These are phyloP conservation scores for Cucurbita moschata DNA, from an alignment of 306 rosid genomes.

Conservation along the genomic window DNA sequence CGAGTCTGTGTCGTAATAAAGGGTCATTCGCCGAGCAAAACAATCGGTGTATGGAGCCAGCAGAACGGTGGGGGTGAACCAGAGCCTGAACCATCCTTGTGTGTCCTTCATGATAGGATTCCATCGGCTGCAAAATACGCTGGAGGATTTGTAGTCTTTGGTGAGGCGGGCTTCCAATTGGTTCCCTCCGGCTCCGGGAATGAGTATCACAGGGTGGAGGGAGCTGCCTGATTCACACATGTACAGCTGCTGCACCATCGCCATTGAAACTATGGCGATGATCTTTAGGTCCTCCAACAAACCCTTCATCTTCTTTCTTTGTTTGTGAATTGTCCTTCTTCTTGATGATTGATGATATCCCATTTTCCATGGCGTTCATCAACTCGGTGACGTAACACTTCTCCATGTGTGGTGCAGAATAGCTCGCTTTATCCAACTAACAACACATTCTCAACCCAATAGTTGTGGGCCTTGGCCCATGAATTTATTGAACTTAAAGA, in stretches of 20 bases:
- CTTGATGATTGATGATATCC: no score
- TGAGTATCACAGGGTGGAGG: constrained; percentile 53
- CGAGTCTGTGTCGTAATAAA: constrained; percentile 24
- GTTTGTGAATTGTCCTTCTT: not conserved
- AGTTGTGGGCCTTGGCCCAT: not conserved
- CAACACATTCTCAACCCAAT: not conserved
- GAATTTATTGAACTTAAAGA: no score
- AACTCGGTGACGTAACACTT: not conserved
- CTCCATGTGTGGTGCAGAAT: not conserved
- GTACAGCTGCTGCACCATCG: constrained; percentile 24
- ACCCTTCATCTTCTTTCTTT: not conserved
- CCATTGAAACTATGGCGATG: constrained; percentile 11
- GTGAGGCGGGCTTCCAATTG: constrained; percentile 66
- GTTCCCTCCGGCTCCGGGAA: constrained; percentile 87
- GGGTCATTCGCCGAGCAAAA: constrained; percentile 79
- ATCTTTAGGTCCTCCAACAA: not conserved
- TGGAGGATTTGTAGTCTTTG: constrained; percentile 31
- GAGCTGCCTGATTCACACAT: constrained; percentile 25
- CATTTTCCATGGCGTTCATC: not conserved
- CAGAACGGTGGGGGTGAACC: constrained; percentile 65
- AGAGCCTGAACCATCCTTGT: constrained; percentile 72
- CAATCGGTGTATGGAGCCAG: constrained; percentile 59
- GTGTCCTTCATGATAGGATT: constrained; percentile 32
- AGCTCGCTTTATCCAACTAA: not conserved
- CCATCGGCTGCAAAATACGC: constrained; percentile 48